Evolutionary conservation across 176 grass and related monocot species (phyloP).

Genomic region (Stipa capillata): DNA sequence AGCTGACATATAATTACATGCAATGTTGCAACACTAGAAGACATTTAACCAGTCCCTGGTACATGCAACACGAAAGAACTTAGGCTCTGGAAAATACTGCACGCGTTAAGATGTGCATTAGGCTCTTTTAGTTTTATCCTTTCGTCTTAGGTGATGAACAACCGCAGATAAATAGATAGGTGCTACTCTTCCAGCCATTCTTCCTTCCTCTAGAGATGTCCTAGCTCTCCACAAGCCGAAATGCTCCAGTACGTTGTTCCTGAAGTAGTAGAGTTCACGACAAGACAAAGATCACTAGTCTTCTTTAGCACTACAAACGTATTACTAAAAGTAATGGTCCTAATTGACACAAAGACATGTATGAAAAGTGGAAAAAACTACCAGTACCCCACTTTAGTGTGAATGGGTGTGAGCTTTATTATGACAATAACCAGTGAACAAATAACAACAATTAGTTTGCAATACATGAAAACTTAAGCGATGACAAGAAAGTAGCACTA

Average conservation of each 20-base stretch:
- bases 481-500: background rate
- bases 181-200: background rate
- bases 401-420: background rate
- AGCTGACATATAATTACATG: background rate
- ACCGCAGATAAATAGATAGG: background rate
- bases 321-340: no score
- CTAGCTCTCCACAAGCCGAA: no score
- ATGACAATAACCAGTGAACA: background rate
- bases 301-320: no score
- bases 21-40: background rate
- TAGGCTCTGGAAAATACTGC: background rate
- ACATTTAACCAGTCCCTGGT: no score
- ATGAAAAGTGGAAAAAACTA: background rate
- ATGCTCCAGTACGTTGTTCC: no score
- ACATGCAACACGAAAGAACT: background rate
- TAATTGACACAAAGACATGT: background rate
- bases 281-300: no score
- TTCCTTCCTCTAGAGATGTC: no score
- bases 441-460: background rate
- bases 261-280: no score
- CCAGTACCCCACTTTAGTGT: background rate
- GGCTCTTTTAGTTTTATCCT: background rate
- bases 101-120: background rate
- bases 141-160: background rate
- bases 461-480: background rate